Evolutionary conservation across 306 rosid species (phyloP), one percentile per base, ranked within the genome.

Genomic region (Vachellia collinsii): DNA sequence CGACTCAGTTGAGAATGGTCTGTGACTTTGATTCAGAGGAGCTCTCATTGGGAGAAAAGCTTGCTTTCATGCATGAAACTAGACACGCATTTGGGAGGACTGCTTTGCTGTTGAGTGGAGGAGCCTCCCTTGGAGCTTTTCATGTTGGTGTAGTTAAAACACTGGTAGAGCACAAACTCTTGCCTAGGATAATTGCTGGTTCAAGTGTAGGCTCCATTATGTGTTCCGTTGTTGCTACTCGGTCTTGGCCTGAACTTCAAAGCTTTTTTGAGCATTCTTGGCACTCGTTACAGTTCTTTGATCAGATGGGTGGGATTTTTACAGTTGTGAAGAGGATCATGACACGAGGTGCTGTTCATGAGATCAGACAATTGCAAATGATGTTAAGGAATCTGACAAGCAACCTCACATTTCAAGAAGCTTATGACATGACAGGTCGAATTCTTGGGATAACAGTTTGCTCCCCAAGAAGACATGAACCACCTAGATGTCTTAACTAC

Each of bases 401-500:
- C 85, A 93, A 93, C 77, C 97, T 95, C 75, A 95, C 99, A 6
- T 95, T 95, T 80, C 99, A 95, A 87, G 99, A 95, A 85, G 98
- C 99, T 43, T 95, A 93, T 80, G 99, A 95, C 83, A 91, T 95
- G 97, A 93, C 98, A 17, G 99, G 99, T 74, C 89, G 98, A 82
- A 85, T 93, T 86, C 96, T 95, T 62, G 99, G 97, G 83, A 95
- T 95, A 78, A 93, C 98, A 14, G 99, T 95, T 84, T 95, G 98
- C 81, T 95, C 98, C 14, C 98, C 99, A 1, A 89, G 99, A 86
- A 95, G 90, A 90, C 99, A 95, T 20, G 99, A 95, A 70, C 99
- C 98, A 1, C 99, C 98, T 44, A 92, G 99, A 86, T 95, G 99
- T 86, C 99, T 95, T 62, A 95, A 95, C 88, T 95, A 95, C 90